Evolutionary conservation across 2,329 filamentous ascomycete genomes (phyloP), one percentile per base, ranked within the genome.

Genomic region (Xylariaceae sp.): DNA sequence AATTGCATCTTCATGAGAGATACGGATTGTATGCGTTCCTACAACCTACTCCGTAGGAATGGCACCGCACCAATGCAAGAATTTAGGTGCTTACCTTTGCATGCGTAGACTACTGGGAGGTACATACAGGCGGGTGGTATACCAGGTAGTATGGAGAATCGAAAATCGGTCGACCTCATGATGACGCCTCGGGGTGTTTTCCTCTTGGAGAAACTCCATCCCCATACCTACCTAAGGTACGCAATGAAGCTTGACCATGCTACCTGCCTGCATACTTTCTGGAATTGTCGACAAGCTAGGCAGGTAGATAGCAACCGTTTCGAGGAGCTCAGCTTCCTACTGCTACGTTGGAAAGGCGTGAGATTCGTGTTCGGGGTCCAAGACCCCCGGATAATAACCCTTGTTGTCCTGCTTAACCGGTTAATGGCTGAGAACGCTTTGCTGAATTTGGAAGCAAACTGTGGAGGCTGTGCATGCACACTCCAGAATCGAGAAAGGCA

Each of bases 381-480:
- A 30, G 23, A 4, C 23, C 23, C 23, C 23, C 23, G 23, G 23
- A 30, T 30, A 30, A 30, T 4, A 30, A 30, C 23, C 11, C 42
- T 49, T 49, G 8, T 18, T 49, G 8, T 49, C 7, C 9, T 49
- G 47, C 47, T 23, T 49, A 11, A 17, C 44, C 15, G 44, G 15
- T 15, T n/a, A n/a, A 47, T n/a, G 44, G 13, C 7, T 47, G 44
- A 13, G 11, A 42, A 13, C 37, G 37, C 37, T 42, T 42, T n/a
- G 42, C 54, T 51, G 35, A 3, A 30, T 44, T 18, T 3, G 55
- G 49, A 47, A 18, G 13, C 30, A 42, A 30, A 39, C 34, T 4
- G 42, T 17, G 17, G 54, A 51, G 55, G 48, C 55, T 51, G 55
- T 56, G 55, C 49, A 44, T 17, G 42, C 42, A 30, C 23, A 4